phyloP scores from a whole-genome alignment of 2,329 filamentous ascomycete species.

The Hypoxylon sp. region DNA sequence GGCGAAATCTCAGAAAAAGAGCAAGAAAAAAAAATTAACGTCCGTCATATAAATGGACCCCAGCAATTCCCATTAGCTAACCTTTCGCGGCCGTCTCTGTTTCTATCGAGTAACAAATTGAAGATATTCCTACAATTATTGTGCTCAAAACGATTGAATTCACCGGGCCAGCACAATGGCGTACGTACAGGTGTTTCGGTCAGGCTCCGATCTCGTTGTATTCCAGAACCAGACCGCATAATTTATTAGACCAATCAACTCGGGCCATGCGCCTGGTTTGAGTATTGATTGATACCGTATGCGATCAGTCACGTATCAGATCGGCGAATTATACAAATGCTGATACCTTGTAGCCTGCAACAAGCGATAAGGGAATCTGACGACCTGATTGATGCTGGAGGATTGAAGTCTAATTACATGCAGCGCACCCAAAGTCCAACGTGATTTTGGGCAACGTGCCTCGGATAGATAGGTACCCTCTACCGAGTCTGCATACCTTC shows the following conservation, averaged over 20 bases:
- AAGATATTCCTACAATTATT: neutral
- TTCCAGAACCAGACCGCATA: slow-evolving; percentile 41
- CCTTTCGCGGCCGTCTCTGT: slow-evolving; percentile 28
- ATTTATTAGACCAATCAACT: slow-evolving; percentile 35
- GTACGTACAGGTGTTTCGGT: slow-evolving; percentile 36
- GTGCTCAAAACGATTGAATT: slow-evolving; percentile 10
- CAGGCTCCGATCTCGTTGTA: slow-evolving; percentile 42
- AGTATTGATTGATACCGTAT: slow-evolving; percentile 34
- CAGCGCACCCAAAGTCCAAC: slow-evolving; percentile 27
- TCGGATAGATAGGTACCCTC: neutral
- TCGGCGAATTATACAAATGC: slow-evolving; percentile 39
- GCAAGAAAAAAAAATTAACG: slow-evolving; percentile 23
- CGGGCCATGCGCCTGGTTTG: slow-evolving; percentile 28
- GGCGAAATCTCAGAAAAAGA: slow-evolving; percentile 15
- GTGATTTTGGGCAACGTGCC: slow-evolving; percentile 18
- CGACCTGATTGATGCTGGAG: slow-evolving; percentile 28
- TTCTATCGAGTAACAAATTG: slow-evolving; percentile 22
- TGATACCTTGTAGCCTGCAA: too few relatives aligned
- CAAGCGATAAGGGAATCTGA: slow-evolving; percentile 39
- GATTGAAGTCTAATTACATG: slow-evolving; percentile 25
- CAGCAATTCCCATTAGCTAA: slow-evolving; percentile 38
- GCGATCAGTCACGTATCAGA: slow-evolving; percentile 43
- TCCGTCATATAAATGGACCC: slow-evolving; percentile 42
- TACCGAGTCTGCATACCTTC: neutral
- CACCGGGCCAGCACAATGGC: slow-evolving; percentile 3